Evolutionary conservation across 805 yeast species (phyloP).

Genomic region (Nakazawaea populi): DNA sequence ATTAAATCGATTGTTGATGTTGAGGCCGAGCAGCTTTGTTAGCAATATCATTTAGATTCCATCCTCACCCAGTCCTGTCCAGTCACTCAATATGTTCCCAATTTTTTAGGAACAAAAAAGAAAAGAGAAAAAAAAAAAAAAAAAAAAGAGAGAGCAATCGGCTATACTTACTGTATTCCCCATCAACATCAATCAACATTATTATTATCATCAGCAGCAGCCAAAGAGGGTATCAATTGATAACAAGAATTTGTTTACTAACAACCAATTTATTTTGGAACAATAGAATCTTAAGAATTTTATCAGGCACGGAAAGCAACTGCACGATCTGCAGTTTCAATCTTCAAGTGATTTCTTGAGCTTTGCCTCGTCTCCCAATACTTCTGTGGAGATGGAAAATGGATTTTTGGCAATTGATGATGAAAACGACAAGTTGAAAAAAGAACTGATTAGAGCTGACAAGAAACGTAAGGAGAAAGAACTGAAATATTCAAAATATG

Average conservation of each 20-base stretch:
- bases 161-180: neutral
- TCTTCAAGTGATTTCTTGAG: constrained; percentile 4
- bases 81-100: too few relatives aligned
- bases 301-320: constrained; percentile 37
- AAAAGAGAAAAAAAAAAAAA: neutral
- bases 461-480: constrained; percentile 14
- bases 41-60: too few relatives aligned
- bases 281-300: constrained; percentile 33
- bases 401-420: neutral
- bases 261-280: neutral
- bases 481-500: constrained; percentile 24
- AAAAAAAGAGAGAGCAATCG: neutral
- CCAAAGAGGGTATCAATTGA: too few relatives aligned
- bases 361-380: neutral
- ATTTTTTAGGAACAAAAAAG: too few relatives aligned
- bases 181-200: too few relatives aligned
- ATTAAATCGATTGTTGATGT: too few relatives aligned
- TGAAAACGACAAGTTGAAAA: neutral
- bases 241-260: constrained; percentile 3
- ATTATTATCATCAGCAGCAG: too few relatives aligned
- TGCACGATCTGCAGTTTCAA: constrained; percentile 16
- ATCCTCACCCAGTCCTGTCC: too few relatives aligned
- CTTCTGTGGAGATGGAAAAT: neutral
- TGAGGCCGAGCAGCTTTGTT: too few relatives aligned
- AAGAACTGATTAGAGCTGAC: neutral